These are phyloP conservation scores for Gynochthodes officinalis DNA, from an alignment of 257 asterid species.

Conservation along the genomic window DNA sequence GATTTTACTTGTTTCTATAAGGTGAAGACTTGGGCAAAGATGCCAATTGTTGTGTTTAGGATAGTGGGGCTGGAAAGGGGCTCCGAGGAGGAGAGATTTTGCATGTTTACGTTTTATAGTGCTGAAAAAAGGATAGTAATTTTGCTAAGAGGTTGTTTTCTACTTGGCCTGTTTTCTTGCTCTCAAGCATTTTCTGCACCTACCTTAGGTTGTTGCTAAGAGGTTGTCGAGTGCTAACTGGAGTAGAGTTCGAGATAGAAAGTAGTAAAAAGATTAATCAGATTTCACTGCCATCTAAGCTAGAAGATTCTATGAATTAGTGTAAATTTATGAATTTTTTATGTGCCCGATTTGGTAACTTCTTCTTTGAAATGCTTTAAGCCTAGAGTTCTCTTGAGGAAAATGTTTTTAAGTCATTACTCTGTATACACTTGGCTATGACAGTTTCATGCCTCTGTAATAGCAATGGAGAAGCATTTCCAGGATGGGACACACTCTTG, in stretches of 20 bases:
- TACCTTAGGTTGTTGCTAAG: background rate
- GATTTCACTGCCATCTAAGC: background rate
- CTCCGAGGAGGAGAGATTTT: background rate
- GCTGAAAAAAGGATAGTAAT: background rate
- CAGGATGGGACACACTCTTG: conserved; percentile 82
- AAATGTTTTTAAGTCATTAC: conserved; percentile 13
- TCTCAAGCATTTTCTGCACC: background rate
- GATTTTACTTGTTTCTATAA: conserved; percentile 63
- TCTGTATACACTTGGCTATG: conserved; percentile 58
- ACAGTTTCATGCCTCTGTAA: conserved; percentile 74
- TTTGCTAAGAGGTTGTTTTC: no score
- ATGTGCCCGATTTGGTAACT: background rate
- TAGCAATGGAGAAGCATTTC: conserved; percentile 70
- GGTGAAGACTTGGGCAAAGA: conserved; percentile 87
- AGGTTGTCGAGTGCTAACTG: background rate
- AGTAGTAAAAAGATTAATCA: background rate
- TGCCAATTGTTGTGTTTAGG: conserved; percentile 41
- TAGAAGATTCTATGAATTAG: background rate
- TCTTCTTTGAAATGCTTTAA: background rate
- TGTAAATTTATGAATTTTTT: background rate
- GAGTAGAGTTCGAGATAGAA: background rate
- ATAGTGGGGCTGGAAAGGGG: background rate
- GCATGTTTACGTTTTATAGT: background rate
- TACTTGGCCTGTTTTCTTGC: no score
- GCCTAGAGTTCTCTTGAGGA: background rate